A percentile compares a stretch with the other conserved stretches of the same genome.
These are phyloP conservation scores for Xylariomycetidae sp. DNA, from an alignment of 2,329 filamentous ascomycete species.

Conservation along the genomic window DNA sequence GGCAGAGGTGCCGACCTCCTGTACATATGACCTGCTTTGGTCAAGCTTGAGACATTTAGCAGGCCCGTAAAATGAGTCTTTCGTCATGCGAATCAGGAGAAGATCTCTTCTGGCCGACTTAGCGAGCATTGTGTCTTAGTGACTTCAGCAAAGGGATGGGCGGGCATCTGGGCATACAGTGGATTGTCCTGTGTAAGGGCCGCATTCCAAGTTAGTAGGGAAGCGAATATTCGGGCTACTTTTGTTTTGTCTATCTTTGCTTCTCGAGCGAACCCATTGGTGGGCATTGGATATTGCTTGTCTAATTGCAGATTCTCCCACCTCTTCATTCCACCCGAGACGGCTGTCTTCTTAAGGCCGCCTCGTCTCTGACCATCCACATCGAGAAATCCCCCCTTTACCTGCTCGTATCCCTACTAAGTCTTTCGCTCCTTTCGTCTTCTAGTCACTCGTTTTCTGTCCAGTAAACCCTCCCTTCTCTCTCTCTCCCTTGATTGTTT, in stretches of 20 bases:
- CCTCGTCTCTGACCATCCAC: too few relatives aligned
- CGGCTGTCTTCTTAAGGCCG: conserved; percentile 17
- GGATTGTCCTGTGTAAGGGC: too few relatives aligned
- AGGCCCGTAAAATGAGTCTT: conserved; percentile 20
- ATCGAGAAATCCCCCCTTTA: too few relatives aligned
- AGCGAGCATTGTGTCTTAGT: too few relatives aligned
- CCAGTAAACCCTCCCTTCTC: too few relatives aligned
- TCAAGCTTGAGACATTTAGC: conserved; percentile 11
- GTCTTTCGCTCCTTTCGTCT: conserved; percentile 5
- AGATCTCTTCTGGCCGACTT: too few relatives aligned
- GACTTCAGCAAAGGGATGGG: conserved; percentile 11
- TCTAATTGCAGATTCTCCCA: conserved; percentile 26
- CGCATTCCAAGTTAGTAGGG: conserved; percentile 20
- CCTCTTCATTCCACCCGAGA: conserved; percentile 7
- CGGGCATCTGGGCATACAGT: conserved; percentile 5
- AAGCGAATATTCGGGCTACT: conserved; percentile 11
- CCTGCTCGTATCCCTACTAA: conserved; percentile 6
- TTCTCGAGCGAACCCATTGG: conserved; percentile 15
- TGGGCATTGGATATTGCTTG: conserved; percentile 20
- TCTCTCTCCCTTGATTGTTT: too few relatives aligned
- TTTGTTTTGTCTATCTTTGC: conserved; percentile 20
- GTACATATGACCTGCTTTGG: conserved; percentile 23
- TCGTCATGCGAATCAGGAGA: conserved; percentile 17
- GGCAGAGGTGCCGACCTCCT: conserved; percentile 16
- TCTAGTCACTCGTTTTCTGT: conserved; percentile 5